Evolutionary conservation across 2,329 filamentous ascomycete species (phyloP), one percentile per base, ranked within the genome.

Genomic region (Colletotrichum somersetense): DNA sequence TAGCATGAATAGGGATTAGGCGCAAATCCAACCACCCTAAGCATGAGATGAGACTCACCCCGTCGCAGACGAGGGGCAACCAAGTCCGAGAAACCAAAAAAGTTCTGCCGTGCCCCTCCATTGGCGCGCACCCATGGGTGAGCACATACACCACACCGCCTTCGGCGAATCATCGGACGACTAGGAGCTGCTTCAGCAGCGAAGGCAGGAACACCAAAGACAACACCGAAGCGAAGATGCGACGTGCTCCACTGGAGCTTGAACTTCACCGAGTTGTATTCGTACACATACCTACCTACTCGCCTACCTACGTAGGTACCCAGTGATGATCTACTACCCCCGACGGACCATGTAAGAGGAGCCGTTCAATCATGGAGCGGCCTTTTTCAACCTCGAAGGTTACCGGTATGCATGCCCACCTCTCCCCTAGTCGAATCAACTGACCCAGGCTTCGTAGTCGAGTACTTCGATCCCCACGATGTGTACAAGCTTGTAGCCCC

Each of bases 391-490:
- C 91, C 77, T 93, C 91, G 77, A 94, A 94, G 87, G 92, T 94
- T 78, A 93, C 91, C 80, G 91, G 92, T 93, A 84, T 66, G 81
- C 40, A 84, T 66, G 81, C 40, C 11, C 14, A 74, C 23, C 14
- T 20, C 3, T 42, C 26, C 26, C 52, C 73, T 61, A n/a, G 48
- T 59, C 14, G 26, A 14, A 55, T n/a, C 8, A 50, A 61, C 62
- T 67, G 53, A 73, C 52, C 40, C n/a, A 26, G 42, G 56, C 35
- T 40, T 59, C 67, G 50, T 77, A 97, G 95, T 98, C 85, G 95
- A 98, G 86, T 99, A 97, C 84, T 94, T 93, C 84, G 96, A 99
- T 84, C 96, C 96, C 65, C 93, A 94, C 80, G 92, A 93, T 78
- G 89, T 98, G 74, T 98, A 96, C 83, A 91, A 93, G 71, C 88